Evolutionary conservation across 192 early-diverging fungal species (phyloP).

Genomic region (Entomortierella chlamydospora): DNA sequence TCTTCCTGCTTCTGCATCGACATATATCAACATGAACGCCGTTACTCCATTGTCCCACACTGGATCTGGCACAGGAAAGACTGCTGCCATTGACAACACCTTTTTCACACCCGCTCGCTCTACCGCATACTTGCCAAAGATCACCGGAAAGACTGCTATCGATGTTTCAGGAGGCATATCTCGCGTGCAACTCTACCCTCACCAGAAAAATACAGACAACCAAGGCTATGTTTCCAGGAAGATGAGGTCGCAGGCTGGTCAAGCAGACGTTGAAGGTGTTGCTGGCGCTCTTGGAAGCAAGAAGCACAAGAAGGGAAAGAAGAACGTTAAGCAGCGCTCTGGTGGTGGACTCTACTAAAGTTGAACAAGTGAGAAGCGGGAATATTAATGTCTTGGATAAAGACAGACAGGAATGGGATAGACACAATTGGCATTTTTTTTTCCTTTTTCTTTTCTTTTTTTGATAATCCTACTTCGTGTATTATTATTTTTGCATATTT

Average conservation of each 20-base stretch:
- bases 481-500: slow-evolving; percentile 6
- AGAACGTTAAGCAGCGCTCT: slow-evolving; percentile 78
- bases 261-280: slow-evolving; percentile 40
- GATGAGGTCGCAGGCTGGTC: slow-evolving; percentile 41
- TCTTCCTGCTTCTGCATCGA: slow-evolving; percentile 61
- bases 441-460: too few relatives aligned
- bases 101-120: slow-evolving; percentile 58
- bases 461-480: slow-evolving; percentile 6
- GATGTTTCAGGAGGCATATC: slow-evolving; percentile 54
- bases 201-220: slow-evolving; percentile 62
- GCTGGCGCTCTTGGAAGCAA: slow-evolving; percentile 61
- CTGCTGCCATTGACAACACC: slow-evolving; percentile 63
- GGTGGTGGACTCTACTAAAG: slow-evolving; percentile 59
- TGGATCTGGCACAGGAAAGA: slow-evolving; percentile 56
- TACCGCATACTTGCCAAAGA: slow-evolving; percentile 46
- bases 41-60: slow-evolving; percentile 55
- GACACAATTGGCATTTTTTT: slow-evolving; percentile 70
- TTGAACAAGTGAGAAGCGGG: neutral
- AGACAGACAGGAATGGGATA: slow-evolving; percentile 69
- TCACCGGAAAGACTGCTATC: slow-evolving; percentile 49
- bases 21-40: slow-evolving; percentile 66
- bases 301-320: slow-evolving; percentile 82
- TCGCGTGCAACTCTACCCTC: slow-evolving; percentile 72
- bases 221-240: slow-evolving; percentile 55
- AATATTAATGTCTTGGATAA: slow-evolving; percentile 61